Conservation (phyloP, 345 rosid species). For the Odontarrhena argentea region DNA sequence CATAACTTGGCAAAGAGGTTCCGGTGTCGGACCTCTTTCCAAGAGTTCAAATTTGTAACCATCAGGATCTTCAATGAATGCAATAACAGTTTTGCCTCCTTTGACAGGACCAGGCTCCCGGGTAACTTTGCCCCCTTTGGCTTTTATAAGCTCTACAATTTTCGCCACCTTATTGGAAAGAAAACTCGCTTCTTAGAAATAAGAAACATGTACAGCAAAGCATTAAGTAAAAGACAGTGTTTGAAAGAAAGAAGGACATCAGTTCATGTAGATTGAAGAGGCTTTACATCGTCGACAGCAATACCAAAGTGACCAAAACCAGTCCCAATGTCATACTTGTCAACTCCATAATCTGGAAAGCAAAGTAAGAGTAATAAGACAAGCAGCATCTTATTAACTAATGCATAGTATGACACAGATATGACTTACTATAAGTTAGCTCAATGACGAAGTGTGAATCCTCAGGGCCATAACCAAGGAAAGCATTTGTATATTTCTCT, state of each 20-base stretch:
- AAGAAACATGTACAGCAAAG: not conserved
- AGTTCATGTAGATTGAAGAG: not conserved
- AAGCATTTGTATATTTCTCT: slow-evolving; percentile 94
- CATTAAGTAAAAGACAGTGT: not conserved
- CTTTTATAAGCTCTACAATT: slow-evolving; percentile 83
- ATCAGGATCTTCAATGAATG: slow-evolving; percentile 95
- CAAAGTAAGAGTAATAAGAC: not conserved
- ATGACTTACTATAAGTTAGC: slow-evolving; percentile 82
- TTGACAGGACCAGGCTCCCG: slow-evolving; percentile 95
- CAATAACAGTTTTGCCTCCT: slow-evolving; percentile 89
- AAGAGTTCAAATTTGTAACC: slow-evolving; percentile 96
- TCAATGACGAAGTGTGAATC: slow-evolving; percentile 94
- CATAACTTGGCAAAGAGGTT: slow-evolving; percentile 99
- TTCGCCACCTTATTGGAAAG: slow-evolving; percentile 60
- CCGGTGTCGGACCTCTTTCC: slow-evolving; percentile 98
- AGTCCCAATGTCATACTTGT: slow-evolving; percentile 80
- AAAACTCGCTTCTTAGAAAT: slow-evolving; percentile 1
- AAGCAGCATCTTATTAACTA: not conserved
- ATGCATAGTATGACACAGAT: slow-evolving; percentile 11
- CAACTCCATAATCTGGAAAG: slow-evolving; percentile 88
- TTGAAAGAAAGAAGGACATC: not conserved
- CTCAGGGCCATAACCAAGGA: slow-evolving; percentile 98
- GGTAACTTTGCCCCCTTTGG: slow-evolving; percentile 88
- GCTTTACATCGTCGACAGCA: slow-evolving; percentile 91
- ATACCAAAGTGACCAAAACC: slow-evolving; percentile 98